Percentiles rank a stretch among this genome's conserved stretches.
Evolutionary conservation across 192 early-diverging fungal genomes (phyloP).

Genomic region (Coemansia umbellata): DNA sequence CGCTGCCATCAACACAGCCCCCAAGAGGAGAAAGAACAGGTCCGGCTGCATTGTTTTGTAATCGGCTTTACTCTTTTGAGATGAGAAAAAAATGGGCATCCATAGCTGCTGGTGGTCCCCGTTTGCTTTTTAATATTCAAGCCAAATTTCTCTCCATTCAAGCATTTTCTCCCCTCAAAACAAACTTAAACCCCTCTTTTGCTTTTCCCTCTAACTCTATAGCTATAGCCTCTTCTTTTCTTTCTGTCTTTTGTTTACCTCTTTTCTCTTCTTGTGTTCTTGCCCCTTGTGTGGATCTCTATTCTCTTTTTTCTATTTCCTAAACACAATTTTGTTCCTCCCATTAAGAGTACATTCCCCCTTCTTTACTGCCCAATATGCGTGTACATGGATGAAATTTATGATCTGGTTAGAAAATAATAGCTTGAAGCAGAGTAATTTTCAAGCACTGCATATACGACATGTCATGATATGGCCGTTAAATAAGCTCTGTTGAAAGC

Average conservation of each 20-base stretch:
- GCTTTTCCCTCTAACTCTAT: not conserved
- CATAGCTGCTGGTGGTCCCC: no score
- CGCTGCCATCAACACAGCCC: constrained; percentile 64
- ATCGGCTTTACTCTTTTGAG: constrained; percentile 5
- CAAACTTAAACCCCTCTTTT: no score
- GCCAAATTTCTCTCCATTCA: constrained; percentile 1
- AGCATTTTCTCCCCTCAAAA: not conserved
- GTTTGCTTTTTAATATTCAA: not conserved
- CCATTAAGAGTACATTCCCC: no score
- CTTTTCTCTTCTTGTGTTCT: constrained; percentile 7
- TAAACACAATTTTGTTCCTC: no score
- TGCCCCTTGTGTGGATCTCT: constrained; percentile 1
- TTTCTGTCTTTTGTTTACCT: constrained; percentile 9
- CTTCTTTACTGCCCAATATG: no score
- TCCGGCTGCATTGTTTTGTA: constrained; percentile 43
- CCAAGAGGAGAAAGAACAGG: constrained; percentile 37
- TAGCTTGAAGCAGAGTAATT: no score
- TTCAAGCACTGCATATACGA: no score
- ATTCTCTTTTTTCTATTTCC: not conserved
- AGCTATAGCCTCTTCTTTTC: not conserved
- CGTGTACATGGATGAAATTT: no score
- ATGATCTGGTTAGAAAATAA: no score
- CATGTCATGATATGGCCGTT: no score
- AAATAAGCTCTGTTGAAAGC: no score
- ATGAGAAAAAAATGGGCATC: not conserved